phyloP scores from a whole-genome alignment of 768 basidiomycete species.

The Xerocomus potaroensis region DNA sequence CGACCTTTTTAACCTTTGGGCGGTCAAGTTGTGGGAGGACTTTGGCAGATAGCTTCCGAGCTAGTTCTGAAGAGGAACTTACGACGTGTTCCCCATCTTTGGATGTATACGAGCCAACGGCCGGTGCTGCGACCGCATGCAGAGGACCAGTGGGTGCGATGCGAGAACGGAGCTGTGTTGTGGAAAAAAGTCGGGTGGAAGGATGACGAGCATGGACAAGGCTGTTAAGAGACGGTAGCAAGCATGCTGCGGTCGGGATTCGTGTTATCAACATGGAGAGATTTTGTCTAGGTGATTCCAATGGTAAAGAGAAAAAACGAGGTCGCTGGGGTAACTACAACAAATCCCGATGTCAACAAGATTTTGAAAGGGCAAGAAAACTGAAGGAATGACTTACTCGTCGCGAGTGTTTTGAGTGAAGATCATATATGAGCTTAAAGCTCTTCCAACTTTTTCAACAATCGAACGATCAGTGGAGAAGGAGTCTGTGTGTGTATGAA shows the following conservation, averaged over 20 bases:
- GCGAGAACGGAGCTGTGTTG: slow-evolving; percentile 34
- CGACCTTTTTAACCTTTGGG: slow-evolving; percentile 89
- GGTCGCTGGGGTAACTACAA: slow-evolving; percentile 29
- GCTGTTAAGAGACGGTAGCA: slow-evolving; percentile 13
- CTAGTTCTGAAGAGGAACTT: slow-evolving; percentile 92
- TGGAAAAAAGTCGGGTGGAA: slow-evolving; percentile 48
- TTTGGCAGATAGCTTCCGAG: slow-evolving; percentile 87
- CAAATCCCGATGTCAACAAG: slow-evolving; percentile 5
- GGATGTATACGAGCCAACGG: slow-evolving; percentile 63
- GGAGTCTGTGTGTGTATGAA: neutral
- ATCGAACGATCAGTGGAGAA: neutral
- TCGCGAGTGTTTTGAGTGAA: slow-evolving; percentile 33
- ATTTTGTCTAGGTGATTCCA: slow-evolving; percentile 6
- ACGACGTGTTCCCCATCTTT: slow-evolving; percentile 72
- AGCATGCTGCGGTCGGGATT: slow-evolving; percentile 10
- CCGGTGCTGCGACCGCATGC: slow-evolving; percentile 69
- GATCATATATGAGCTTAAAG: slow-evolving; percentile 26
- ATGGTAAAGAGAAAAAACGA: slow-evolving; percentile 24
- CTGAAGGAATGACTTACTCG: slow-evolving; percentile 23
- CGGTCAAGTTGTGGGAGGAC: slow-evolving; percentile 90
- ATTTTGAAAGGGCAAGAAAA: neutral
- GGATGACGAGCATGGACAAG: slow-evolving; percentile 19
- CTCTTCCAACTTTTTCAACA: slow-evolving; percentile 3
- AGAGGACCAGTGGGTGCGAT: slow-evolving; percentile 48
- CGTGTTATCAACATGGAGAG: slow-evolving; percentile 14